Base-by-base conservation (phyloP, 2,329 filamentous ascomycete genomes). In the Xylariaceae sp. region DNA sequence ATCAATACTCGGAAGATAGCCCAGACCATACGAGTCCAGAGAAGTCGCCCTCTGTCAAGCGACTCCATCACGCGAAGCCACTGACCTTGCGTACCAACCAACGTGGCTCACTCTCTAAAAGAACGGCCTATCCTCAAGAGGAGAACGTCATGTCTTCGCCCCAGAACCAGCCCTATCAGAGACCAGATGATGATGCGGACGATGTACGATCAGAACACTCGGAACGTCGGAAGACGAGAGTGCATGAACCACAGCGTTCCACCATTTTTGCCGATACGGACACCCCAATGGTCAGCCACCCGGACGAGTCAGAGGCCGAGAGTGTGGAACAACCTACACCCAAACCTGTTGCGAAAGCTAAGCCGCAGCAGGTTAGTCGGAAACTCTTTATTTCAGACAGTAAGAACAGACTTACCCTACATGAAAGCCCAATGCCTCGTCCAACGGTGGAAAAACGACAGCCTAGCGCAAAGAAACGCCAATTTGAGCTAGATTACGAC, bases 401-500 rank as follows among this genome's bases (percentile, higher is more conserved):
- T 50, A 66, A 65, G 48, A 52, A 44, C 29, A 62, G 58, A 40
- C n/a, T 21, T 45, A 49, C 54, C 43, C 55, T 68, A 29, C 57
- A 63, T 19, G 65, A 70, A 55, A 68, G 66, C 42, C 61, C 64
- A 7, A 63, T 70, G 64, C 67, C 66, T 56, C 68, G 64, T 26
- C 54, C 57, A n/a, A 45, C 52, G 19, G 29, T 60, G 10, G 66
- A 66, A 42, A 68, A 66, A 29, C 64, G 54, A 16, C 60, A 58
- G 9, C 53, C 64, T 16, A 56, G 48, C 19, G 37, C 65, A 6
- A 70, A 62, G 53, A 72, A 71, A 55, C 67, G 68, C 21, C 59
- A 60, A 19, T 63, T 65, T 47, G 69, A 71, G 20, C 73, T 77
- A 26, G 83, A 86, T 66, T 86, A 86, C 60, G 81, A 85, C 57